Evolutionary conservation across 768 basidiomycete genomes (phyloP), one percentile per base, ranked within the genome.

Genomic region (Termitomyces sp.): DNA sequence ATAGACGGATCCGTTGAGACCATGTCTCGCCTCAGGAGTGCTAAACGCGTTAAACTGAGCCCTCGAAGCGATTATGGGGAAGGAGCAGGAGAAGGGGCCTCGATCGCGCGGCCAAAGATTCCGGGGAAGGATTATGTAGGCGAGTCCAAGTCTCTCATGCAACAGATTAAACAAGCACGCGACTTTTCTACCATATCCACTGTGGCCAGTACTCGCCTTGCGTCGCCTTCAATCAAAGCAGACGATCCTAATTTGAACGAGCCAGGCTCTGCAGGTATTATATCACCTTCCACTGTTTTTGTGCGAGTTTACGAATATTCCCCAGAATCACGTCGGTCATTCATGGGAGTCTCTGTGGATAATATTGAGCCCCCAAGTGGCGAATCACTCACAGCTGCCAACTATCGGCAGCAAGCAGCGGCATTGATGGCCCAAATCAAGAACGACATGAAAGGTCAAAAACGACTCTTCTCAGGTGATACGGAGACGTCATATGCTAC

Each of bases 341-440:
- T 68, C 45, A 68, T 77, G 11, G 64, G 65, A 37, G 67, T 77
- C 17, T 75, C 74, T 41, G 66, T 65, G 47, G 56, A 56, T 27
- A 63, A 59, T 43, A 62, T 59, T 21, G 70, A 68, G 58, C 59
- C 60, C 50, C 72, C 75, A 29, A 71, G 66, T 57, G 56, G 65
- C 40, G 72, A 63, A 46, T 71, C 75, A 3, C 82, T 83, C 57
- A 85, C 87, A 0, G 86, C 89, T 8, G 75, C 84, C 21, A 81
- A 80, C 9, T 90, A 90, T 68, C 83, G 92, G 41, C 77, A 84
- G 62, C 85, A 91, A 62, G 93, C 90, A 12, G 89, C 84, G 9
- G 84, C 78, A 25, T 71, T 95, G 45, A 93, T 95, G 89, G 88
- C 87, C 25, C 89, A 92, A 62, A 92, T 95, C 61, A 88, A 87